Evolutionary conservation across 208 protist genomes (phyloP).

Genomic region (Trypanosomatidae sp.): DNA sequence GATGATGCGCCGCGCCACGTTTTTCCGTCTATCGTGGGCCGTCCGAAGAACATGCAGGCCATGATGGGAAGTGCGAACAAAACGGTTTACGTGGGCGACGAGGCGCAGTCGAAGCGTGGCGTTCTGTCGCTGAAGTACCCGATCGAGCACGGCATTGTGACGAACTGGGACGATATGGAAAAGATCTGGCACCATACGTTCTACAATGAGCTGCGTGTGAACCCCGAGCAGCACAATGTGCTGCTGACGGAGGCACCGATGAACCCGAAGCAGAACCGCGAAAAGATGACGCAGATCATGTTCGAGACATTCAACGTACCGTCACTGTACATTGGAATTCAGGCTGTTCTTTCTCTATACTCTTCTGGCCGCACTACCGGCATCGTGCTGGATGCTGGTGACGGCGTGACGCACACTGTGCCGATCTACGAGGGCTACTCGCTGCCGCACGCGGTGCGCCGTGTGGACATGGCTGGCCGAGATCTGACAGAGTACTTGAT

Average conservation of each 20-base stretch:
- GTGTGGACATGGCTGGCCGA: constrained; percentile 92
- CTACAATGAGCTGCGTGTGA: constrained; percentile 98
- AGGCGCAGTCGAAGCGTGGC: constrained; percentile 94
- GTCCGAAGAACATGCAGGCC: constrained; percentile 92
- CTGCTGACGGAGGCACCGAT: constrained; percentile 91
- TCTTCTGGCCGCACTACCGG: constrained; percentile 91
- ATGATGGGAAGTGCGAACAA: constrained; percentile 97
- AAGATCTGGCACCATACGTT: constrained; percentile 99
- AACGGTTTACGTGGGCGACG: constrained; percentile 94
- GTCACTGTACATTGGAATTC: constrained; percentile 93
- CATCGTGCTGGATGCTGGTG: constrained; percentile 93
- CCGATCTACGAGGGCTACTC: constrained; percentile 94
- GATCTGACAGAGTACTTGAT: constrained; percentile 96
- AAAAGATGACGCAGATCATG: constrained; percentile 97
- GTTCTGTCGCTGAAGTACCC: constrained; percentile 95
- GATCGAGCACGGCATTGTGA: constrained; percentile 96
- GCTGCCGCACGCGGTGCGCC: constrained; percentile 83
- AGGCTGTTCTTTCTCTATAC: constrained; percentile 97
- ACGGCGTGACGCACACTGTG: constrained; percentile 94
- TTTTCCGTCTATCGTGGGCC: constrained; percentile 97
- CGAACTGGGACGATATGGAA: constrained; percentile 99
- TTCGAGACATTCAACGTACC: constrained; percentile 93
- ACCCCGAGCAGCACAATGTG: constrained; percentile 98
- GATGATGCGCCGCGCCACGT: constrained; percentile 97
- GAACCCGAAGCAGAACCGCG: constrained; percentile 93